phyloP scores from a whole-genome alignment of 177 flowering plant genomes.

The Tripterygium wilfordii region DNA sequence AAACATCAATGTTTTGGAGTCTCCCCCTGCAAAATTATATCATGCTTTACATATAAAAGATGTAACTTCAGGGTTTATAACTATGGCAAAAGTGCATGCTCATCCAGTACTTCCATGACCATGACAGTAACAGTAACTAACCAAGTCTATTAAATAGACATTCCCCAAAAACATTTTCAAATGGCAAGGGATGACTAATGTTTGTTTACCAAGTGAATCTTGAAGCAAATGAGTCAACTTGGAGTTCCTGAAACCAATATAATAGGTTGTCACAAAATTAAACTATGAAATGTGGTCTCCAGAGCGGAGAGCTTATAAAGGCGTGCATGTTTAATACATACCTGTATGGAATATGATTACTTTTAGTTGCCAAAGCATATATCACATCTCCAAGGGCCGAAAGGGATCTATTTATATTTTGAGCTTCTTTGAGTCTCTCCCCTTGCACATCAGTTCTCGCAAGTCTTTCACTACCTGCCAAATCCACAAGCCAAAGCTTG shows the following conservation, averaged over 20 bases:
- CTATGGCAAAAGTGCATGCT: not conserved
- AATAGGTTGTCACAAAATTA: too few species aligned
- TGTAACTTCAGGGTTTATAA: not conserved
- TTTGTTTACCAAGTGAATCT: conserved; percentile 70
- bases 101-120: too few species aligned
- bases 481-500: conserved; percentile 97
- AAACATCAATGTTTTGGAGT: conserved; percentile 91
- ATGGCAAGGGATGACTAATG: not conserved
- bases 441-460: conserved; percentile 93
- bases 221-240: conserved; percentile 88
- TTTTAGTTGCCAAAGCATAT: conserved; percentile 82
- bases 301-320: too few species aligned
- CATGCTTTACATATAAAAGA: not conserved
- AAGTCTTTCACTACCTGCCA: conserved; percentile 96
- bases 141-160: too few species aligned
- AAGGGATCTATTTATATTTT: conserved; percentile 84
- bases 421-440: conserved; percentile 97
- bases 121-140: too few species aligned
- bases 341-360: conserved; percentile 95
- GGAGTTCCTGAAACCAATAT: conserved; percentile 64
- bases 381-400: conserved; percentile 99
- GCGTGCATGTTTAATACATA: conserved; percentile 15
- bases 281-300: too few species aligned
- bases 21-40: conserved; percentile 59
- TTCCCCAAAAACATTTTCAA: too few species aligned